Evolutionary conservation across 2,329 filamentous ascomycete genomes (phyloP), one percentile per base, ranked within the genome.

Genomic region (Phialophora verrucosa): DNA sequence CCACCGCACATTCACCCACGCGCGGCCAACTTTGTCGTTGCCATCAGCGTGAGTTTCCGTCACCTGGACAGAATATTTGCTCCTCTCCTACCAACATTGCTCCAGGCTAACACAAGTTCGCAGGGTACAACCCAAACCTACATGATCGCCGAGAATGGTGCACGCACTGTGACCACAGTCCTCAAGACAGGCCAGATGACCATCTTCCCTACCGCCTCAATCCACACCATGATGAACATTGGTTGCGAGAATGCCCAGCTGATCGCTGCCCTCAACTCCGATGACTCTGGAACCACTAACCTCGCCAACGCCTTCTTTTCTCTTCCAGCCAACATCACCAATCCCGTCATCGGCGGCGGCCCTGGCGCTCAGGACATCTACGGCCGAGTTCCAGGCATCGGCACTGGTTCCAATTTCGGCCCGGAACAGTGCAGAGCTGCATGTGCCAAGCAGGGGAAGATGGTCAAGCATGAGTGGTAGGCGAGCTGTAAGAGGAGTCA

Each of bases 131-230:
- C 81, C 5, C 80, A 79, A 50, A 85, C 82, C 10, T 85, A 78
- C 72, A 85, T 85, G 82, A 78, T 81, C 51, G 76, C 80, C 61
- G 83, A 85, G 73, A 85, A 85, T 64, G 83, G 82, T 2, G 82
- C 81, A 0, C 74, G 75, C 8, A 75, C 79, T 1, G 76, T 84
- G 3, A 76, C 70, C 35, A 76, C 78, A 17, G 77, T 75, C 0
- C 74, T 85, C 44, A 77, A 74, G 3, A 76, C 81, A 1, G 80
- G 80, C 20, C 77, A 80, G 66, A 81, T 83, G 76, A 85, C 83
- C 0, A 78, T 85, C 23, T 85, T 85, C 68, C 83, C 83, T 0
- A 73, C 73, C 14, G 83, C 76, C 1, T 80, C 78, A 66, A 69
- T 85, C 55, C 83, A 85, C 70, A 78, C 77, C 59, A 85, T 85